phyloP scores from a whole-genome alignment of 768 basidiomycete genomes.

The Boletus huronensis region DNA sequence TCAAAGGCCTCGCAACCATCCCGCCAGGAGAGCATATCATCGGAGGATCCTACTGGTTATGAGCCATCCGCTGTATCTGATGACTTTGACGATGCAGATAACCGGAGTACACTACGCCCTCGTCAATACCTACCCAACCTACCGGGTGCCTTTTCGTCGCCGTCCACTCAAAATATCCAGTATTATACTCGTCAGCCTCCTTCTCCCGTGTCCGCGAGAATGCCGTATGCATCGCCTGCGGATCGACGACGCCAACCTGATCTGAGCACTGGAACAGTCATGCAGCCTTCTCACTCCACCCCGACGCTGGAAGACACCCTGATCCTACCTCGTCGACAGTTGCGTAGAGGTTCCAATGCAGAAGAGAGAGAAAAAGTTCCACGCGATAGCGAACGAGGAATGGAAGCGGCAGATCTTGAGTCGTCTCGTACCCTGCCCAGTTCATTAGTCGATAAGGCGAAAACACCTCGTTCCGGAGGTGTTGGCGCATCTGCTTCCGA shows the following conservation, averaged over 20 bases:
- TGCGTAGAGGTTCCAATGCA: constrained; percentile 27
- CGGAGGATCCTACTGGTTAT: constrained; percentile 62
- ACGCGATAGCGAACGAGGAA: constrained; percentile 25
- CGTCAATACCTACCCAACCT: constrained; percentile 31
- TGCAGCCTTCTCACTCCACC: constrained; percentile 29
- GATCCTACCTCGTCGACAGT: constrained; percentile 21
- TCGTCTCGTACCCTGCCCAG: constrained; percentile 14
- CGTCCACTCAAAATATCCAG: constrained; percentile 41
- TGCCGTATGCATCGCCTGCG: constrained; percentile 19
- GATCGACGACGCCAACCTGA: constrained; percentile 30
- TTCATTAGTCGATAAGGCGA: constrained; percentile 17
- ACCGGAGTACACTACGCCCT: constrained; percentile 44
- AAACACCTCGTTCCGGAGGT: constrained; percentile 13
- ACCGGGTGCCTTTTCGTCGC: constrained; percentile 25
- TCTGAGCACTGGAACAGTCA: constrained; percentile 10
- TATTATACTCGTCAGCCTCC: constrained; percentile 38
- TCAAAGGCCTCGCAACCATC: constrained; percentile 48
- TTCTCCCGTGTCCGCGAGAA: constrained; percentile 32
- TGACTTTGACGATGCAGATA: constrained; percentile 59
- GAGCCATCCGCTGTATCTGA: constrained; percentile 53
- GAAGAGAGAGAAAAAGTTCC: constrained; percentile 23
- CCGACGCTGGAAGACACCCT: constrained; percentile 33
- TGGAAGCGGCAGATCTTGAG: constrained; percentile 20
- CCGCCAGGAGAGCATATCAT: constrained; percentile 68
- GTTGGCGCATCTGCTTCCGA: constrained; percentile 20